Conservation (phyloP, 2,329 filamentous ascomycete genomes). For the Cyphellophora europaea region DNA sequence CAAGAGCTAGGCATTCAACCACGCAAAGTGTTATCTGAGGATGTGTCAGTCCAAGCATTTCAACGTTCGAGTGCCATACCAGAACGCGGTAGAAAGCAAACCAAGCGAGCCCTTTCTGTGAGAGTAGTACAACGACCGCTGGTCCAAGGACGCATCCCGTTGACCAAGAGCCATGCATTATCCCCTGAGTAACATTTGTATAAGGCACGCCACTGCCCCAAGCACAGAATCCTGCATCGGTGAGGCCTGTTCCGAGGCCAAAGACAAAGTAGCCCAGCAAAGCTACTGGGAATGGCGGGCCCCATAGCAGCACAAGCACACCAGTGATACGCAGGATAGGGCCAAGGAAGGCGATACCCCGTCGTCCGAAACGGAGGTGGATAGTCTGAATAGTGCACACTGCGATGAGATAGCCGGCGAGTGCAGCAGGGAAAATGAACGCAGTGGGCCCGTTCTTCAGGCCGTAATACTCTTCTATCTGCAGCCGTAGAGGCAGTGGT, state of each 20-base stretch:
- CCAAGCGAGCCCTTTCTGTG: constrained; percentile 22
- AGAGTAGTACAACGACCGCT: constrained; percentile 24
- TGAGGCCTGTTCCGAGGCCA: constrained; percentile 29
- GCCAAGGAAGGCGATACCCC: constrained; percentile 31
- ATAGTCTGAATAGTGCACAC: constrained; percentile 30
- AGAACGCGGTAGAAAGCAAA: constrained; percentile 31
- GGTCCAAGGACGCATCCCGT: constrained; percentile 30
- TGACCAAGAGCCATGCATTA: constrained; percentile 33
- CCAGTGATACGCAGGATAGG: constrained; percentile 28
- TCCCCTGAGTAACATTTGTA: constrained; percentile 30
- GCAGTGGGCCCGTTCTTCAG: constrained; percentile 36
- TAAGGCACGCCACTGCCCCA: constrained; percentile 33
- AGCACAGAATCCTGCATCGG: constrained; percentile 37
- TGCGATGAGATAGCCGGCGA: constrained; percentile 35
- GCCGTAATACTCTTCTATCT: constrained; percentile 30
- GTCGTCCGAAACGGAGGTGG: constrained; percentile 32
- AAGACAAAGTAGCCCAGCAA: constrained; percentile 24
- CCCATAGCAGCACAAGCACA: constrained; percentile 20
- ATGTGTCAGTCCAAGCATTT: too few species aligned
- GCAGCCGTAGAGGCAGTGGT: constrained; percentile 21
- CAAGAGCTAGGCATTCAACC: constrained; percentile 15
- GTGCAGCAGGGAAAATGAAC: constrained; percentile 33
- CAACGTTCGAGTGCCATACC: too few species aligned
- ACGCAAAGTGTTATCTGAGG: too few species aligned
- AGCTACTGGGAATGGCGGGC: constrained; percentile 24